phyloP scores from a whole-genome alignment of 2,329 filamentous ascomycete species.

The Arthroderma uncinatum region DNA sequence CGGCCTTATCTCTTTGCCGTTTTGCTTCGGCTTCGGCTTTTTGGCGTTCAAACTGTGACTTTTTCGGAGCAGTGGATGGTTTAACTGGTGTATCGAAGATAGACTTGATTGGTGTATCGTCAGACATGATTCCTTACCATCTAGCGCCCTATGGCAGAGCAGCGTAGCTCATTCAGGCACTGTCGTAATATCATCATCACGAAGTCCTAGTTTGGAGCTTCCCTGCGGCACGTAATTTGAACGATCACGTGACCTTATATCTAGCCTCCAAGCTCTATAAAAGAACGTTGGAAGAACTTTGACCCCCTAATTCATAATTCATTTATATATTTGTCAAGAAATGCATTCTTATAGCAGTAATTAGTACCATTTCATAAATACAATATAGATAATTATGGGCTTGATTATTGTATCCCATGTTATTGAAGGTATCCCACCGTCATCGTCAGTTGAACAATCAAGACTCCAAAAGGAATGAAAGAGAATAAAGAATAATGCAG shows the following conservation, averaged over 20 bases:
- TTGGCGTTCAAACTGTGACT: conserved; percentile 79
- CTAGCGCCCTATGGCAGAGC: not conserved
- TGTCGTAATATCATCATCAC: not conserved
- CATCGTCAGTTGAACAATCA: not conserved
- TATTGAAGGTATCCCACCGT: not conserved
- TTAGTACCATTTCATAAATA: too few relatives aligned
- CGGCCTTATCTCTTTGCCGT: conserved; percentile 68
- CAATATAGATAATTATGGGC: not conserved
- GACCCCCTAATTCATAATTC: too few relatives aligned
- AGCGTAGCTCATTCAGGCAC: not conserved
- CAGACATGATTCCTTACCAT: not conserved
- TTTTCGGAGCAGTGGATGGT: conserved; percentile 44
- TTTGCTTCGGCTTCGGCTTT: conserved; percentile 85
- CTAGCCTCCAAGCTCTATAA: not conserved
- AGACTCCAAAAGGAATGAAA: conserved; percentile 2
- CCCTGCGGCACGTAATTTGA: not conserved
- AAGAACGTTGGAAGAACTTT: too few relatives aligned
- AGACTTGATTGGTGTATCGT: not conserved
- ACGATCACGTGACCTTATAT: not conserved
- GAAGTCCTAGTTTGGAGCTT: not conserved
- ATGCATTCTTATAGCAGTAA: too few relatives aligned
- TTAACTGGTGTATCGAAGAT: not conserved
- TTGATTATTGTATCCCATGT: not conserved
- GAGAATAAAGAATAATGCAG: not conserved
- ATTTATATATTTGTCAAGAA: too few relatives aligned